Percentiles rank a stretch among this genome's conserved stretches.
These are phyloP conservation scores for Xerocomus cyaneibrunnescens DNA, from an alignment of 1,284 basidiomycete genomes.

Conservation along the genomic window DNA sequence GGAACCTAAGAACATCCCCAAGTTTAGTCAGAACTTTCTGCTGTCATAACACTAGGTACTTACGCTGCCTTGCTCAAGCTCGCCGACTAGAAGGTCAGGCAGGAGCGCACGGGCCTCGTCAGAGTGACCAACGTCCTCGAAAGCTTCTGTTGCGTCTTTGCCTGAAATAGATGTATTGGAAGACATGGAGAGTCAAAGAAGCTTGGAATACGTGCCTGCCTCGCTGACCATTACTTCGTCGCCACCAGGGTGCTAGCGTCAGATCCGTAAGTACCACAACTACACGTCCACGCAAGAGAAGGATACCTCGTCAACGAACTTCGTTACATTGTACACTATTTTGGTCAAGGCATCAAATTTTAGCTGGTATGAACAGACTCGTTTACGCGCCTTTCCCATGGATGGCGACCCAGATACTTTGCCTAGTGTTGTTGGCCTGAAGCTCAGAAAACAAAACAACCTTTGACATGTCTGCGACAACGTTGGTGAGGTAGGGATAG, in stretches of 20 bases:
- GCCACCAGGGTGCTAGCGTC: constrained; percentile 78
- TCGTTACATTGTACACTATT: constrained; percentile 90
- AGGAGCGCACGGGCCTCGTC: constrained; percentile 95
- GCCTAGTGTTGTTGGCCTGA: constrained; percentile 70
- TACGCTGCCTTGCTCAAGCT: constrained; percentile 72
- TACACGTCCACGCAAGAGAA: neutral
- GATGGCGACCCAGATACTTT: constrained; percentile 78
- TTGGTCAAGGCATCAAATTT: constrained; percentile 31
- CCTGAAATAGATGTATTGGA: constrained; percentile 43
- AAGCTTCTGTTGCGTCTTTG: constrained; percentile 96
- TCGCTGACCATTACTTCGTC: constrained; percentile 97
- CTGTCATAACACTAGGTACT: constrained; percentile 31
- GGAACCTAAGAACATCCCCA: constrained; percentile 9
- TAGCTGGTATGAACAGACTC: constrained; percentile 17
- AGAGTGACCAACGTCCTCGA: constrained; percentile 99
- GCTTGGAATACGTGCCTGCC: constrained; percentile 64
- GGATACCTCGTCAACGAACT: constrained; percentile 94
- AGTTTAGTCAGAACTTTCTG: neutral
- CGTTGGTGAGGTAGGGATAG: constrained; percentile 14
- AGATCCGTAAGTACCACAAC: constrained; percentile 9
- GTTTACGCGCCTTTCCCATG: constrained; percentile 72
- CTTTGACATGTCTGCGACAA: constrained; percentile 44
- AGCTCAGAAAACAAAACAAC: constrained; percentile 73
- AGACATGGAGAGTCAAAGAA: constrained; percentile 1
- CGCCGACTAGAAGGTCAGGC: constrained; percentile 72